Conservation (phyloP, 768 basidiomycete species). For the Rhodosporidiobolus odoratus region DNA sequence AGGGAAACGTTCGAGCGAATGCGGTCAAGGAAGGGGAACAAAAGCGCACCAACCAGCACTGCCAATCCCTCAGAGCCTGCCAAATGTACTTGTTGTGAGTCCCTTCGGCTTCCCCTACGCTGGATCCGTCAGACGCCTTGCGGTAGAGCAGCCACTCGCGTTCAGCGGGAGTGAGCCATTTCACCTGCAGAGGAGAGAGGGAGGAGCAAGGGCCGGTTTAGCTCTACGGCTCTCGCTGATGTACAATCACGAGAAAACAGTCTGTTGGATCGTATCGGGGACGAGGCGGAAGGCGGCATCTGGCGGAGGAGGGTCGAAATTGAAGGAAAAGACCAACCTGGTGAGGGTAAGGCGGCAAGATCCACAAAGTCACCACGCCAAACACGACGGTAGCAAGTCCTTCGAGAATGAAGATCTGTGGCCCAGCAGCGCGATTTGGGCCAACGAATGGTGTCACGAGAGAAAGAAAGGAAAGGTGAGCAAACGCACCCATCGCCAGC, state of each 20-base stretch:
- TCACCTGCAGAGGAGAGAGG: not conserved
- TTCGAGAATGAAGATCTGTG: constrained; percentile 10
- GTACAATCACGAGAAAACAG: too few relatives aligned
- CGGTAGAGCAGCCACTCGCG: constrained; percentile 32
- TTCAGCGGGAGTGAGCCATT: constrained; percentile 34
- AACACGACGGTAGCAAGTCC: constrained; percentile 35
- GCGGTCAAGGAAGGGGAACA: not conserved
- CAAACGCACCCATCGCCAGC: constrained; percentile 35
- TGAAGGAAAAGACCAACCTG: not conserved
- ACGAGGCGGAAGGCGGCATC: too few relatives aligned
- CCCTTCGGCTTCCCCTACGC: constrained; percentile 34
- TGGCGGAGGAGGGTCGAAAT: too few relatives aligned
- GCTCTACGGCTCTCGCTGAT: too few relatives aligned
- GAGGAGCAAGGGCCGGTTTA: too few relatives aligned
- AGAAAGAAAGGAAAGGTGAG: not conserved
- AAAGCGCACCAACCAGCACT: constrained; percentile 21
- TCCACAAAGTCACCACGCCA: constrained; percentile 21
- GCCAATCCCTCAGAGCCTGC: constrained; percentile 37
- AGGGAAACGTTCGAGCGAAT: too few relatives aligned
- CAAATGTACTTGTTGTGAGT: constrained; percentile 18
- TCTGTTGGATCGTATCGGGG: too few relatives aligned
- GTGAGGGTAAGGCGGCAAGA: constrained; percentile 2
- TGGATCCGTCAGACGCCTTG: constrained; percentile 33
- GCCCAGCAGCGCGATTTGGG: not conserved
- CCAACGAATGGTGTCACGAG: not conserved